These are phyloP conservation scores for Pisolithus marmoratus DNA, from an alignment of 768 basidiomycete species.

Conservation along the genomic window DNA sequence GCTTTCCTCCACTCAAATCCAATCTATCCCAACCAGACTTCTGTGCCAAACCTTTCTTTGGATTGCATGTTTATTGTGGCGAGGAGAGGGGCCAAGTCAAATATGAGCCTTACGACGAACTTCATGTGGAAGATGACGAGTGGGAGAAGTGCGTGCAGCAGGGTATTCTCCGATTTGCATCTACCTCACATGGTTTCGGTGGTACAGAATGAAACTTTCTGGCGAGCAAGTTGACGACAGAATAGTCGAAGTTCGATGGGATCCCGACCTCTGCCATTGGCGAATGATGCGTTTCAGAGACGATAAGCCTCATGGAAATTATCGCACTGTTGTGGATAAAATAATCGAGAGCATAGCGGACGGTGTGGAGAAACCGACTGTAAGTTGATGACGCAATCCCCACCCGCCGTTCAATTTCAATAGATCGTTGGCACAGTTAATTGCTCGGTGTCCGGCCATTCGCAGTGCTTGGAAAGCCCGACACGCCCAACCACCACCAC, in stretches of 20 bases:
- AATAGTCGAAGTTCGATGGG: constrained; percentile 93
- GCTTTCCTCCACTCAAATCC: constrained; percentile 67
- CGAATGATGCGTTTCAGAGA: constrained; percentile 90
- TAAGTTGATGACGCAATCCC: constrained; percentile 35
- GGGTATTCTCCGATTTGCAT: neutral
- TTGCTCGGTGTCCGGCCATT: constrained; percentile 57
- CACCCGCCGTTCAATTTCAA: constrained; percentile 5
- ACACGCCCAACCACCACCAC: constrained; percentile 32
- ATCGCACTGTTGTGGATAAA: constrained; percentile 74
- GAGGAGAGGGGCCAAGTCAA: constrained; percentile 45
- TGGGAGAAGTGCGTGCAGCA: constrained; percentile 76
- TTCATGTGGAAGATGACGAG: constrained; percentile 83
- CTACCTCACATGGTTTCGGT: constrained; percentile 2
- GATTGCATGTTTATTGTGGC: constrained; percentile 80
- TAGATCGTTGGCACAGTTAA: constrained; percentile 44
- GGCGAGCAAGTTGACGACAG: constrained; percentile 91
- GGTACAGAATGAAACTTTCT: constrained; percentile 70
- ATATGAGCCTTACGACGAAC: constrained; percentile 81
- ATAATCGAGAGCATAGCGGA: constrained; percentile 90
- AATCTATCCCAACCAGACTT: constrained; percentile 67
- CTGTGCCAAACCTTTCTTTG: constrained; percentile 78
- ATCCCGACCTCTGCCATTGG: constrained; percentile 61
- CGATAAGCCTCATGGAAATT: constrained; percentile 93
- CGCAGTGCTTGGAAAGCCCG: constrained; percentile 74
- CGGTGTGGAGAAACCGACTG: constrained; percentile 85